A percentile compares a stretch with the other conserved stretches of the same genome.
These are phyloP conservation scores for Xylariaceae sp. DNA, from an alignment of 2,329 filamentous ascomycete species.

Conservation along the genomic window DNA sequence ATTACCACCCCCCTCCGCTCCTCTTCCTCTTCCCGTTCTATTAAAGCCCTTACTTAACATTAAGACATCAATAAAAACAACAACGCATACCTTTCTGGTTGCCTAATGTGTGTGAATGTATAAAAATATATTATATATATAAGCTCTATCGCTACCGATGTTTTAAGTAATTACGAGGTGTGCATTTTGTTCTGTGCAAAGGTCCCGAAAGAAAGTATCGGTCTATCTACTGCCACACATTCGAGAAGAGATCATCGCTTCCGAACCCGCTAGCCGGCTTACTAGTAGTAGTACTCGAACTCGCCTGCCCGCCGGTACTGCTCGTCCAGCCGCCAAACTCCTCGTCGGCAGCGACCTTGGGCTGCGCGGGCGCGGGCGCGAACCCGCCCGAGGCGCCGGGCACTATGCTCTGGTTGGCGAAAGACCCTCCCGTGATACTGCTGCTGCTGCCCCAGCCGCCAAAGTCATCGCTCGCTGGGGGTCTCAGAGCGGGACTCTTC, in stretches of 20 bases:
- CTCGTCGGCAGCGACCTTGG: slow-evolving; percentile 79
- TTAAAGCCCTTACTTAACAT: no score
- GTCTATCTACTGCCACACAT: slow-evolving; percentile 87
- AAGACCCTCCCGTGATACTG: slow-evolving; percentile 35
- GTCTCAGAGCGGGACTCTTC: slow-evolving; percentile 54
- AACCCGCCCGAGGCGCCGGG: slow-evolving; percentile 61
- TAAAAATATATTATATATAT: no score
- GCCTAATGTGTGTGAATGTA: no score
- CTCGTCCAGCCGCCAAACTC: slow-evolving; percentile 96
- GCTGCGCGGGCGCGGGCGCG: slow-evolving; percentile 48
- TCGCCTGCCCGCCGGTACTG: slow-evolving; percentile 45
- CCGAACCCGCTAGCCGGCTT: slow-evolving; percentile 57
- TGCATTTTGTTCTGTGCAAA: no score
- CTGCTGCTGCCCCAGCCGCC: slow-evolving; percentile 48
- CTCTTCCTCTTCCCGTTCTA: no score
- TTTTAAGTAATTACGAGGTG: no score
- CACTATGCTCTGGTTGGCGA: slow-evolving; percentile 56
- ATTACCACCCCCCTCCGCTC: no score
- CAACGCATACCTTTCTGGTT: no score
- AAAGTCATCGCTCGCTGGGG: slow-evolving; percentile 49
- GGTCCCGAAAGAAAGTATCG: no score
- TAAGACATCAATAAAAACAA: no score
- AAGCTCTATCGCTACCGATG: no score
- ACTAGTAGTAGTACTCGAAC: slow-evolving; percentile 36
- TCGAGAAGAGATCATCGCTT: slow-evolving; percentile 86